phyloP scores from a whole-genome alignment of 306 rosid genomes.

The Prunus mume region DNA sequence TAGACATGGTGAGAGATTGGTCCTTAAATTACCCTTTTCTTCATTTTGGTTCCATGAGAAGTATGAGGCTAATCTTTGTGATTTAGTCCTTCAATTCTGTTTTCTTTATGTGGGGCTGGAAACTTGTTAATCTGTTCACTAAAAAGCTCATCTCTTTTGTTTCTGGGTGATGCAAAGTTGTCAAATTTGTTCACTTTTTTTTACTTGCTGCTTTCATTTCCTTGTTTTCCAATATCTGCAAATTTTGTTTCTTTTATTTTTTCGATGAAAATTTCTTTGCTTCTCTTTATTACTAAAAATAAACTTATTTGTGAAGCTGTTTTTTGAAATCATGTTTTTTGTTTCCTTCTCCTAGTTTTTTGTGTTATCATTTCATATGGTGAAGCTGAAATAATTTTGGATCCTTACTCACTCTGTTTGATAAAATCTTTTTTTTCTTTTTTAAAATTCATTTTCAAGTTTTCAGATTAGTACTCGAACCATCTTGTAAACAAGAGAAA shows the following conservation, averaged over 20 bases:
- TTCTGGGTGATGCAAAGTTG: constrained; percentile 2
- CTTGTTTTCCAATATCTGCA: neutral
- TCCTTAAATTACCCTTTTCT: neutral
- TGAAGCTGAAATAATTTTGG: neutral
- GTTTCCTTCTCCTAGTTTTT: neutral
- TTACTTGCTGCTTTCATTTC: neutral
- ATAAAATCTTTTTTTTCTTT: no score
- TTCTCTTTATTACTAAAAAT: neutral
- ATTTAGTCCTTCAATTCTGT: neutral
- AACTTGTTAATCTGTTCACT: neutral
- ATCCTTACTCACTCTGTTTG: neutral
- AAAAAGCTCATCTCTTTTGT: neutral
- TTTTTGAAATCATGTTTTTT: neutral
- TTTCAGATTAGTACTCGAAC: neutral
- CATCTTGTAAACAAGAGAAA: neutral
- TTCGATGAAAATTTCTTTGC: neutral
- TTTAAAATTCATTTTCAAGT: neutral
- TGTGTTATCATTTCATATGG: neutral
- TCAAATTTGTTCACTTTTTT: neutral
- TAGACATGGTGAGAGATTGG: constrained; percentile 13
- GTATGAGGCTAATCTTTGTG: constrained; percentile 13
- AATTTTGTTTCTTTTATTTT: neutral
- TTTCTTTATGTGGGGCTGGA: neutral
- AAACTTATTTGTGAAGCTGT: neutral
- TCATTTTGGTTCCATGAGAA: constrained; percentile 21